A percentile compares a stretch with the other conserved stretches of the same genome.
phyloP scores from a whole-genome alignment of 2,329 filamentous ascomycete genomes.

The Phyllachora maydis region DNA sequence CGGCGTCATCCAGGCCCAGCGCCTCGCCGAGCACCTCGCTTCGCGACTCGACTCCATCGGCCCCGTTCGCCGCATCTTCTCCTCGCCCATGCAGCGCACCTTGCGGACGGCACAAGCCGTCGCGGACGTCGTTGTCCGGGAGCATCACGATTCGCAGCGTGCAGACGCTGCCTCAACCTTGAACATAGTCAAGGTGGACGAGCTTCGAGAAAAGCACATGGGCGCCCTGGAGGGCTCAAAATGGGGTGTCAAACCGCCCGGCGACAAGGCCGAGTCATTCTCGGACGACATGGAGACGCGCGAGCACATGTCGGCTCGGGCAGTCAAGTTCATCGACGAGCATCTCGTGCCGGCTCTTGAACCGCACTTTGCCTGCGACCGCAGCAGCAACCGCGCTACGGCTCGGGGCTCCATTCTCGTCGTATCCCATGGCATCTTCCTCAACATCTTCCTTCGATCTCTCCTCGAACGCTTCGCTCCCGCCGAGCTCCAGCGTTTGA shows the following conservation, averaged over 20 bases:
- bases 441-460: slow-evolving; percentile 45
- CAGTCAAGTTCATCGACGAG: slow-evolving; percentile 42
- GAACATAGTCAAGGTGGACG: slow-evolving; percentile 17
- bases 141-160: no score
- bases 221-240: slow-evolving; percentile 47
- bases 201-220: slow-evolving; percentile 56
- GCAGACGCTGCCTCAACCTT: slow-evolving; percentile 5
- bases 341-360: slow-evolving; percentile 37
- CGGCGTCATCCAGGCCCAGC: slow-evolving; percentile 58
- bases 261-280: no score
- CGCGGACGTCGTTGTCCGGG: no score
- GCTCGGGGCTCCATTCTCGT: slow-evolving; percentile 31
- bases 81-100: slow-evolving; percentile 61
- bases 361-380: no score
- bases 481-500: no score
- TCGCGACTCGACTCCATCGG: slow-evolving; percentile 8
- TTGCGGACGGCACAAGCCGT: slow-evolving; percentile 49
- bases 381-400: slow-evolving; percentile 1
- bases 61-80: slow-evolving; percentile 43
- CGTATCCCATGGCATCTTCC: slow-evolving; percentile 68
- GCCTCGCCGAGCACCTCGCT: slow-evolving; percentile 43
- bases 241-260: slow-evolving; percentile 20
- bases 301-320: slow-evolving; percentile 42
- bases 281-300: slow-evolving; percentile 43
- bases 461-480: no score